These are phyloP conservation scores for Mycena rebaudengoi DNA, from an alignment of 768 basidiomycete species.

Conservation along the genomic window DNA sequence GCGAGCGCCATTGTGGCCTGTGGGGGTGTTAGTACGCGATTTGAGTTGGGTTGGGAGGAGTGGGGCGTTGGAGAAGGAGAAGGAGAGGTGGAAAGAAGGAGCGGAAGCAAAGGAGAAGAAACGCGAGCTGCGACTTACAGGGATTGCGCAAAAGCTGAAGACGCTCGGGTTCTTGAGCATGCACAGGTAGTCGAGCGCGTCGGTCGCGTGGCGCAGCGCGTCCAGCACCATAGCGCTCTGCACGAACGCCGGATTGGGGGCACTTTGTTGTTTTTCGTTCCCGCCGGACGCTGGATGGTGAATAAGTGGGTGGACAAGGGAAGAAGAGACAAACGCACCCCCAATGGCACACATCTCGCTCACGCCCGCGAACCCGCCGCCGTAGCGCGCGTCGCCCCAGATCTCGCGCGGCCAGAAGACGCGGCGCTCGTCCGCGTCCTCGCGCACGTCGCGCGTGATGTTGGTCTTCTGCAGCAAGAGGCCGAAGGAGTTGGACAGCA, in stretches of 20 bases:
- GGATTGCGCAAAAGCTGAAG: constrained; percentile 97
- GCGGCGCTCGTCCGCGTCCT: constrained; percentile 85
- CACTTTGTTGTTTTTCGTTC: too few relatives aligned
- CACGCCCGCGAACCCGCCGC: constrained; percentile 70
- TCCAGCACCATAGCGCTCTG: constrained; percentile 92
- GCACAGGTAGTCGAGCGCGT: constrained; percentile 89
- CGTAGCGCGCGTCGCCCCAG: constrained; percentile 70
- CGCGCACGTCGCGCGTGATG: constrained; percentile 94
- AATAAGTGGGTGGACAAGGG: too few relatives aligned
- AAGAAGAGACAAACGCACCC: too few relatives aligned
- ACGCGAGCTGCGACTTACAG: too few relatives aligned
- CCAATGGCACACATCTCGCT: constrained; percentile 77
- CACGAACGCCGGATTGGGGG: too few relatives aligned
- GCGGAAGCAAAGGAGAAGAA: too few relatives aligned
- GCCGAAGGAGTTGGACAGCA: constrained; percentile 94
- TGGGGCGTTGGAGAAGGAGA: too few relatives aligned
- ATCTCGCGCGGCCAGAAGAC: constrained; percentile 97
- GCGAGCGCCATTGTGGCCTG: constrained; percentile 96
- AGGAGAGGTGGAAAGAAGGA: too few relatives aligned
- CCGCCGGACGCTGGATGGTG: too few relatives aligned
- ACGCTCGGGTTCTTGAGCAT: constrained; percentile 90
- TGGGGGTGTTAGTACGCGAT: too few relatives aligned
- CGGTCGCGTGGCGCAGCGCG: constrained; percentile 83
- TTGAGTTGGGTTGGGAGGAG: too few relatives aligned
- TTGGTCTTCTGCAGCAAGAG: constrained; percentile 97